A percentile compares a stretch with the other conserved stretches of the same genome.
Evolutionary conservation across 2,329 filamentous ascomycete species (phyloP).

Genomic region (Zymoseptoria ardabiliae): DNA sequence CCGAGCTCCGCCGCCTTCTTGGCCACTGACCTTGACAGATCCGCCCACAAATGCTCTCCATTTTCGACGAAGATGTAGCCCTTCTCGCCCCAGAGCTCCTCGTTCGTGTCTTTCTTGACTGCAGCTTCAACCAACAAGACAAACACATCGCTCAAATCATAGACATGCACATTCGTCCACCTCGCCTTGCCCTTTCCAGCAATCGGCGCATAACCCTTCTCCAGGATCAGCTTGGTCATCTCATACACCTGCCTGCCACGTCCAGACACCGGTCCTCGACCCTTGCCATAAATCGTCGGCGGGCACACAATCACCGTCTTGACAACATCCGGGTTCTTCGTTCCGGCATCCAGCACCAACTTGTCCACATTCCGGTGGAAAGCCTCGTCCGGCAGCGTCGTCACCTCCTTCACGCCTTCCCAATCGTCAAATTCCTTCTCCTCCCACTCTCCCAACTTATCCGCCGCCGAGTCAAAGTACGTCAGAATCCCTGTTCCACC

Average conservation of each 20-base stretch:
- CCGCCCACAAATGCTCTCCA: constrained; percentile 53
- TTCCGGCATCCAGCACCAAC: constrained; percentile 50
- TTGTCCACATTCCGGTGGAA: constrained; percentile 64
- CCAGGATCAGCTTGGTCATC: constrained; percentile 46
- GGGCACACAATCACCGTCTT: constrained; percentile 61
- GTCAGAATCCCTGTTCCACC: constrained; percentile 52
- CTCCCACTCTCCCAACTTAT: constrained; percentile 40
- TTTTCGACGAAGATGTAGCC: constrained; percentile 63
- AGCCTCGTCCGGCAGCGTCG: constrained; percentile 49
- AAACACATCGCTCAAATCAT: constrained; percentile 52
- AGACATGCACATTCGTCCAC: constrained; percentile 50
- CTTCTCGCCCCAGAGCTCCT: constrained; percentile 49
- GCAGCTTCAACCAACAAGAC: constrained; percentile 40
- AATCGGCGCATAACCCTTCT: constrained; percentile 47
- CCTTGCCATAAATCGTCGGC: constrained; percentile 42
- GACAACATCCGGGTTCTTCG: constrained; percentile 40
- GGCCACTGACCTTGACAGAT: constrained; percentile 18
- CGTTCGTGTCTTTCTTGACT: constrained; percentile 25
- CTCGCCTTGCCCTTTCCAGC: constrained; percentile 53
- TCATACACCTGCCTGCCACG: constrained; percentile 53
- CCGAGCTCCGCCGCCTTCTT: constrained; percentile 30
- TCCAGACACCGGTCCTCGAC: constrained; percentile 48
- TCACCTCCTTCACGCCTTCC: constrained; percentile 46
- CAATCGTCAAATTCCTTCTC: constrained; percentile 52
- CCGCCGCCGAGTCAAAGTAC: constrained; percentile 42